These are phyloP conservation scores for Exophiala spinifera DNA, from an alignment of 2,329 filamentous ascomycete genomes.

Conservation along the genomic window DNA sequence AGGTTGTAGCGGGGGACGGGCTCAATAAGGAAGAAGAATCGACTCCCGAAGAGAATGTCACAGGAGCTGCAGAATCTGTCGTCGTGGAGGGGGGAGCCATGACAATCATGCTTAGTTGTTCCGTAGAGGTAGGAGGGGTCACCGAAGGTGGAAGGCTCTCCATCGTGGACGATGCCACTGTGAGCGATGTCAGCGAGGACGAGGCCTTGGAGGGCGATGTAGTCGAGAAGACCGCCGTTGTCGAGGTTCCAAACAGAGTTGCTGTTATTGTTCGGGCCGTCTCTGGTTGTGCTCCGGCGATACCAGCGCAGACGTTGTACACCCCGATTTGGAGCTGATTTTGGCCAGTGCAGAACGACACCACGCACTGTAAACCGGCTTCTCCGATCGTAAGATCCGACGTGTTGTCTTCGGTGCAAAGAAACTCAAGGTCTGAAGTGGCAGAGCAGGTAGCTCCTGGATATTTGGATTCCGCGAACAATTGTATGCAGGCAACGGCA, in stretches of 20 bases:
- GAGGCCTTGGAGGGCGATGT: no score
- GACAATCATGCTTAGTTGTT: slow-evolving; percentile 24
- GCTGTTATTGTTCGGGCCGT: slow-evolving; percentile 60
- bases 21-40: slow-evolving; percentile 1
- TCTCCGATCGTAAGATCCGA: slow-evolving; percentile 70
- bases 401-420: slow-evolving; percentile 59
- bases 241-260: slow-evolving; percentile 48
- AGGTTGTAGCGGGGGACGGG: slow-evolving; percentile 23
- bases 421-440: slow-evolving; percentile 56
- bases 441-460: slow-evolving; percentile 48
- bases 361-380: slow-evolving; percentile 65
- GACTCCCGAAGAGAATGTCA: slow-evolving; percentile 10
- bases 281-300: slow-evolving; percentile 51
- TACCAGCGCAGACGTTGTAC: slow-evolving; percentile 56
- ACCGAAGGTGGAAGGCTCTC: slow-evolving; percentile 16
- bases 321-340: slow-evolving; percentile 46
- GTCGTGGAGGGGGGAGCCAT: slow-evolving; percentile 14
- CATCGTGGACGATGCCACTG: slow-evolving; percentile 36
- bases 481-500: slow-evolving; percentile 59
- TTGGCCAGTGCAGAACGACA: slow-evolving; percentile 53
- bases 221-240: slow-evolving; percentile 37
- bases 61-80: background rate
- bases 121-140: slow-evolving; percentile 16
- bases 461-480: slow-evolving; percentile 62
- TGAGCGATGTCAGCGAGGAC: no score